These are phyloP conservation scores for Pythium apleroticum DNA, from an alignment of 352 stramenopile species.

Conservation along the genomic window DNA sequence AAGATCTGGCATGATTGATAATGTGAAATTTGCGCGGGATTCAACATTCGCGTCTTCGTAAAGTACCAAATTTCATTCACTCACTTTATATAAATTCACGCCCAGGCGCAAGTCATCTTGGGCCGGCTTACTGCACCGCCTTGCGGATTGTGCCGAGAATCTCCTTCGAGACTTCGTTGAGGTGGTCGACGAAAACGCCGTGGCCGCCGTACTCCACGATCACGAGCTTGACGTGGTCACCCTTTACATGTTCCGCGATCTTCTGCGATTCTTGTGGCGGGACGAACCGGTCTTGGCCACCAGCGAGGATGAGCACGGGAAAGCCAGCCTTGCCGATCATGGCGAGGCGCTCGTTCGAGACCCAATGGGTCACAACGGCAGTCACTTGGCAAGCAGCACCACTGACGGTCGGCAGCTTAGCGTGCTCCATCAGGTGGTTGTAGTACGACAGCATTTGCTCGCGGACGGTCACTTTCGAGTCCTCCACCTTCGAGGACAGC, in stretches of 20 bases:
- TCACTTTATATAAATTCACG: too few species aligned
- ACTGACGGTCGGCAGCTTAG: slow-evolving; percentile 2
- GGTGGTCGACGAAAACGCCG: slow-evolving; percentile 40
- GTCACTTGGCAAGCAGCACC: slow-evolving; percentile 20
- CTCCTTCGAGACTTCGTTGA: slow-evolving; percentile 8
- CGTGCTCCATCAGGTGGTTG: slow-evolving; percentile 2
- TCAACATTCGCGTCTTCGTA: too few species aligned
- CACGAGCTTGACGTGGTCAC: slow-evolving; percentile 42
- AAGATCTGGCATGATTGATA: neutral
- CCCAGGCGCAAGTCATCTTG: too few species aligned
- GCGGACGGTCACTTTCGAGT: slow-evolving; percentile 16
- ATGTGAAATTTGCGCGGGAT: neutral
- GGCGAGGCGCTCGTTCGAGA: slow-evolving; percentile 47
- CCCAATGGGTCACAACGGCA: slow-evolving; percentile 38
- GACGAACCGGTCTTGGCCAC: slow-evolving; percentile 45
- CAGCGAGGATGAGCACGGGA: slow-evolving; percentile 50
- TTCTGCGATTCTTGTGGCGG: slow-evolving; percentile 36
- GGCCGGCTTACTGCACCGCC: neutral
- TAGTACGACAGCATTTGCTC: slow-evolving; percentile 19
- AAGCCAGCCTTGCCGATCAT: slow-evolving; percentile 42
- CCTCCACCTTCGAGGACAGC: slow-evolving; percentile 30
- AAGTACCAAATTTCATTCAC: too few species aligned
- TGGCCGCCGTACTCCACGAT: slow-evolving; percentile 48
- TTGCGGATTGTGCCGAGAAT: neutral
- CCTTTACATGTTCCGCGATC: slow-evolving; percentile 37